phyloP scores from a whole-genome alignment of 1,284 basidiomycete species.

The Earliella scabrosa region DNA sequence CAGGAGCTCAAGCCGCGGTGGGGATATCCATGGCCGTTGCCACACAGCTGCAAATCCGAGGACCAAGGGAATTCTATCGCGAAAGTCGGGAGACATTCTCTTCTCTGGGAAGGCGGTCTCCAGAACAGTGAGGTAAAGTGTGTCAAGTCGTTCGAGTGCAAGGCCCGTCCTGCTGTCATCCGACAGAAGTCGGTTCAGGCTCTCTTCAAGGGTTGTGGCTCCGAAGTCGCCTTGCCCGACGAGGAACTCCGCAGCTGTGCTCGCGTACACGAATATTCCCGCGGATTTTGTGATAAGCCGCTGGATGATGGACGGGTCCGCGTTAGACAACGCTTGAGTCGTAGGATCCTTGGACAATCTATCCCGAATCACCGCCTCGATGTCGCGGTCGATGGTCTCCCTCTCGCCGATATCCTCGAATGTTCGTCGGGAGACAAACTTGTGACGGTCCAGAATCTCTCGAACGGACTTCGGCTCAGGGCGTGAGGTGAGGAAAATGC shows the following conservation, averaged over 20 bases:
- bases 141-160: constrained; percentile 4
- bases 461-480: constrained; percentile 1
- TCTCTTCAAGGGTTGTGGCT: neutral
- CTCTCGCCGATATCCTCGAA: too few relatives aligned
- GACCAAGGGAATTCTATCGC: neutral
- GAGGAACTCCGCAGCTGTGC: constrained; percentile 8
- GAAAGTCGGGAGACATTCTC: neutral
- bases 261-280: constrained; percentile 18
- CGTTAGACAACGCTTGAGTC: neutral
- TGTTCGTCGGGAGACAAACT: too few relatives aligned
- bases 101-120: constrained; percentile 8
- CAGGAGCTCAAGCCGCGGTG: constrained; percentile 1
- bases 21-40: constrained; percentile 9
- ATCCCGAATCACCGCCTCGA: constrained; percentile 3
- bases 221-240: neutral
- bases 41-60: constrained; percentile 8
- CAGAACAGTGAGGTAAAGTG: constrained; percentile 12
- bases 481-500: neutral
- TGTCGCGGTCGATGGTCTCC: constrained; percentile 6
- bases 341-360: neutral
- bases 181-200: neutral
- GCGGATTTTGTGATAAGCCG: constrained; percentile 4
- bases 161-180: neutral
- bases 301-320: neutral
- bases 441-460: neutral